phyloP scores from a whole-genome alignment of 768 basidiomycete species.

The Podaxis mareebaensis region DNA sequence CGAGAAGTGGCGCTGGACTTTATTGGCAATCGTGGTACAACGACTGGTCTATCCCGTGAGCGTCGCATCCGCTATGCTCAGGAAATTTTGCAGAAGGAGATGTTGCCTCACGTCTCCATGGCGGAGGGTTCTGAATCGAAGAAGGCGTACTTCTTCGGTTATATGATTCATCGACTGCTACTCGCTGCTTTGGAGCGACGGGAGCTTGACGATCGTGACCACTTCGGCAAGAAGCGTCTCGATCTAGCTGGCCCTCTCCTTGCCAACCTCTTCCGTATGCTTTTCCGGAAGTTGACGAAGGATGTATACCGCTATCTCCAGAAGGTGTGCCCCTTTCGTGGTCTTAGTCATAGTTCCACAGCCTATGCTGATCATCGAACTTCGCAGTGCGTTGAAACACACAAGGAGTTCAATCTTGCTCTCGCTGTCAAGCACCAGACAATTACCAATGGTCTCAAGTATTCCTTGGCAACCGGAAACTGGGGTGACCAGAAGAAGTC shows the following conservation, averaged over 20 bases:
- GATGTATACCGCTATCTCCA: constrained; percentile 97
- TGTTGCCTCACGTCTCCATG: constrained; percentile 97
- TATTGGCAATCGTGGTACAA: constrained; percentile 97
- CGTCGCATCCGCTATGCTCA: constrained; percentile 94
- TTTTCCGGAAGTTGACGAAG: constrained; percentile 94
- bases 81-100: constrained; percentile 98
- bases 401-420: constrained; percentile 91
- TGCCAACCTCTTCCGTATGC: constrained; percentile 96
- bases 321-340: constrained; percentile 58
- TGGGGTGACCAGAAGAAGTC: constrained; percentile 99
- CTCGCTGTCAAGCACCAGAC: constrained; percentile 95
- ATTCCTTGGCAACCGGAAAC: constrained; percentile 97
- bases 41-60: constrained; percentile 87
- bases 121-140: constrained; percentile 94
- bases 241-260: constrained; percentile 95
- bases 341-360: not conserved
- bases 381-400: constrained; percentile 88
- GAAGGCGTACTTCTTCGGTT: constrained; percentile 99
- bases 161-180: constrained; percentile 97
- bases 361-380: not conserved
- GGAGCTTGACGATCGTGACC: constrained; percentile 98
- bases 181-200: constrained; percentile 92
- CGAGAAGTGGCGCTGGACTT: constrained; percentile 97
- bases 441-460: constrained; percentile 97
- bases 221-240: constrained; percentile 97